Conservation (phyloP, 805 yeast species). For the Wickerhamomyces subpelliculosus region DNA sequence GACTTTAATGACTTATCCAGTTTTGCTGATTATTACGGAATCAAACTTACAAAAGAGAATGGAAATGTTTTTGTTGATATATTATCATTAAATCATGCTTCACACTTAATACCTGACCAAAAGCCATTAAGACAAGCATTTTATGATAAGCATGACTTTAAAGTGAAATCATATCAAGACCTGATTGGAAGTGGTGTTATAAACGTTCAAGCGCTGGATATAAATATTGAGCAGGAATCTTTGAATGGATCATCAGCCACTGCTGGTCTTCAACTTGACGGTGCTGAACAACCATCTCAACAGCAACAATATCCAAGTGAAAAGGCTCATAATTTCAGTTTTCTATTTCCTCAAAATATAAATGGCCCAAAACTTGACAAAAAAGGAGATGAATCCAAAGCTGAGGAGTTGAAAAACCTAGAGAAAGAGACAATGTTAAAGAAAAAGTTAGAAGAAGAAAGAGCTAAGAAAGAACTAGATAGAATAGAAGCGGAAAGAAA, state of each 20-base stretch:
- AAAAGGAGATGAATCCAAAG: neutral
- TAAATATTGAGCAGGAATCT: too few relatives aligned
- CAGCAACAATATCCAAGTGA: too few relatives aligned
- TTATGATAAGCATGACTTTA: slow-evolving; percentile 34
- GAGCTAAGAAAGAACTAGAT: slow-evolving; percentile 3
- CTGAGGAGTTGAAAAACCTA: neutral
- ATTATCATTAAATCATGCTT: slow-evolving; percentile 31
- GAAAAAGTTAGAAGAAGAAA: slow-evolving; percentile 1
- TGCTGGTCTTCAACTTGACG: too few relatives aligned
- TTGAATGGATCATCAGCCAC: too few relatives aligned
- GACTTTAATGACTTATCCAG: slow-evolving; percentile 40
- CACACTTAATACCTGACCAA: slow-evolving; percentile 28
- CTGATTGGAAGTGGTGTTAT: slow-evolving; percentile 24
- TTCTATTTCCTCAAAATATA: neutral
- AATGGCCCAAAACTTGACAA: neutral
- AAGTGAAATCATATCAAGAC: slow-evolving; percentile 23
- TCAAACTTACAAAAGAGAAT: slow-evolving; percentile 33
- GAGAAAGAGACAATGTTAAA: neutral
- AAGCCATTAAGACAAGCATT: slow-evolving; percentile 42
- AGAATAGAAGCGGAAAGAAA: slow-evolving; percentile 4
- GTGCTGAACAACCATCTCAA: too few relatives aligned
- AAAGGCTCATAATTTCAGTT: neutral
- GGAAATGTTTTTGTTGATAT: slow-evolving; percentile 35
- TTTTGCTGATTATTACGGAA: slow-evolving; percentile 60
- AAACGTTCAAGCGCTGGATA: neutral